These are phyloP conservation scores for Trametes cingulata DNA, from an alignment of 768 basidiomycete genomes.

Conservation along the genomic window DNA sequence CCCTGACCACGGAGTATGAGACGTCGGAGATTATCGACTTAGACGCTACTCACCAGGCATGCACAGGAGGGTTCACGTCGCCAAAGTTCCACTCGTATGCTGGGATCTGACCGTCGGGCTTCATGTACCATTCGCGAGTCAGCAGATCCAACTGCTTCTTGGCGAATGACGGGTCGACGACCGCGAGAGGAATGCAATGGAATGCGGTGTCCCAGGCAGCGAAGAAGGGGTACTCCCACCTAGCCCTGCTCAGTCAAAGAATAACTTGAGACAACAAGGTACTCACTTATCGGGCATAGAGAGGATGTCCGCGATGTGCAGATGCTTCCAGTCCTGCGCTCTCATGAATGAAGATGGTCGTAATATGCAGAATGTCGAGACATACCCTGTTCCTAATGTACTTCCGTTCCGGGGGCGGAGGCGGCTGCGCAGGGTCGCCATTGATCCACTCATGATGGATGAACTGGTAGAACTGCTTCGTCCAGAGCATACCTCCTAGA, in stretches of 20 bases:
- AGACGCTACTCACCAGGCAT: constrained; percentile 72
- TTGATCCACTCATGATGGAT: constrained; percentile 96
- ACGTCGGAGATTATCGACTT: neutral
- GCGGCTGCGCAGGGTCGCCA: constrained; percentile 93
- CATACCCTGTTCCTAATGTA: constrained; percentile 77
- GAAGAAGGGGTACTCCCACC: constrained; percentile 99
- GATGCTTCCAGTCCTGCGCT: constrained; percentile 87
- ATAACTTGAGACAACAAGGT: neutral
- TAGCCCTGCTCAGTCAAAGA: constrained; percentile 30
- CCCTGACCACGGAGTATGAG: constrained; percentile 47
- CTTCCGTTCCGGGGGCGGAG: constrained; percentile 90
- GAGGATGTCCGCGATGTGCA: constrained; percentile 92
- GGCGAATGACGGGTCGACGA: constrained; percentile 93
- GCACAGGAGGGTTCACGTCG: constrained; percentile 98
- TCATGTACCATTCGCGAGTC: constrained; percentile 99
- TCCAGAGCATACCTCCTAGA: constrained; percentile 96
- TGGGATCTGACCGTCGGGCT: constrained; percentile 97
- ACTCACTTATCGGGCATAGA: constrained; percentile 98
- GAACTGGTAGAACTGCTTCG: constrained; percentile 96
- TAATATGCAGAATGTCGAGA: neutral
- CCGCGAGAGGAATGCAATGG: constrained; percentile 96
- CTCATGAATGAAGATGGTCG: neutral
- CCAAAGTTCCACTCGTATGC: constrained; percentile 99
- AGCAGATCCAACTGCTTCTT: constrained; percentile 97
- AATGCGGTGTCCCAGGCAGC: constrained; percentile 99